phyloP scores from a whole-genome alignment of 305 asterid genomes.

The Fraxinus xanthoxyloides region DNA sequence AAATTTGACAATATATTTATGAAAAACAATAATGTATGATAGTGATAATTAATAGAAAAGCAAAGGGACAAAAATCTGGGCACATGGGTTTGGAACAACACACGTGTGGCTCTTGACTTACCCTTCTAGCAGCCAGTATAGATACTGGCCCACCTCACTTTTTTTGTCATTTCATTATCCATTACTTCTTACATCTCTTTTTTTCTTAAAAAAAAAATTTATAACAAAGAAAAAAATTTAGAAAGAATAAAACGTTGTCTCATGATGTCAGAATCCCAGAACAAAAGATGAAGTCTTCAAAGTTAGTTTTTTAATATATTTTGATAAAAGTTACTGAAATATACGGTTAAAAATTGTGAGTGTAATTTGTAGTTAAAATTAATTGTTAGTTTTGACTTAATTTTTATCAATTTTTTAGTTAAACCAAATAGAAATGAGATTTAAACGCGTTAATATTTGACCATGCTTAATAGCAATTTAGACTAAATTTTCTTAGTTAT shows the following conservation, averaged over 20 bases:
- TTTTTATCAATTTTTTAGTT: too few relatives aligned
- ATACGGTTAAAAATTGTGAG: too few relatives aligned
- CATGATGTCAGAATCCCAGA: neutral
- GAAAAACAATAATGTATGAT: neutral
- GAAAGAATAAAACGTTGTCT: neutral
- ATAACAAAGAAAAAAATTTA: too few relatives aligned
- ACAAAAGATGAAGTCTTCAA: neutral
- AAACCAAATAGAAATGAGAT: neutral
- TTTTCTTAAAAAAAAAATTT: too few relatives aligned
- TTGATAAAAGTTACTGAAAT: too few relatives aligned
- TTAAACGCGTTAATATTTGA: neutral
- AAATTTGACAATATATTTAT: neutral
- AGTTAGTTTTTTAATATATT: too few relatives aligned
- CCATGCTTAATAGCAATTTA: neutral
- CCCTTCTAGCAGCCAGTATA: conserved; percentile 30
- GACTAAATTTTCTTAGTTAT: neutral
- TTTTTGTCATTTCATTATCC: conserved; percentile 24
- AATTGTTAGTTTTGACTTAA: too few relatives aligned
- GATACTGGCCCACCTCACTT: conserved; percentile 39
- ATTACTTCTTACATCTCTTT: neutral
- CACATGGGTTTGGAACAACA: conserved; percentile 62
- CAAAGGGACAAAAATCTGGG: conserved; percentile 40
- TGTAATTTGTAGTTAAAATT: too few relatives aligned
- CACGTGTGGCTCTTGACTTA: conserved; percentile 63
- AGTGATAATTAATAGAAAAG: conserved; percentile 12